phyloP scores from a whole-genome alignment of 148 eudicot species.

The Heliosperma pusillum region DNA sequence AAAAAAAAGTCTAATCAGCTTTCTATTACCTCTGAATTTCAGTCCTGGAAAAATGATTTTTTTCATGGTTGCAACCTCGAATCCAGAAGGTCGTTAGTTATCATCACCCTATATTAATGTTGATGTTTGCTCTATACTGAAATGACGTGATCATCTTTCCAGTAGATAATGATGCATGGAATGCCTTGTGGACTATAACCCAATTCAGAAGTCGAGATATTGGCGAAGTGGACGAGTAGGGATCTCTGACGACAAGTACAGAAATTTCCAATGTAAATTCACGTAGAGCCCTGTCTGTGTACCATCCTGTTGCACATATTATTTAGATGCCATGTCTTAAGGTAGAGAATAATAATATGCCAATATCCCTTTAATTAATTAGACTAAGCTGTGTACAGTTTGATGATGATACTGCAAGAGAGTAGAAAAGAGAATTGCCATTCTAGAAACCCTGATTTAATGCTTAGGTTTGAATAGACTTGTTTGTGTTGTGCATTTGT shows the following conservation, averaged over 20 bases:
- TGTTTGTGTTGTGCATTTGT: too few species aligned
- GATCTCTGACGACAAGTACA: slow-evolving; percentile 23
- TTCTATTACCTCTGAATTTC: too few species aligned
- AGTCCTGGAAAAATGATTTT: too few species aligned
- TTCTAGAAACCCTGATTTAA: neutral
- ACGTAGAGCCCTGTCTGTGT: slow-evolving; percentile 20
- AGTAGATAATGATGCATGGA: slow-evolving; percentile 27
- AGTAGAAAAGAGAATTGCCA: slow-evolving; percentile 4
- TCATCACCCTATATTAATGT: neutral
- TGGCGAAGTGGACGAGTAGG: slow-evolving; percentile 4
- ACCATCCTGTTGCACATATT: slow-evolving; percentile 23
- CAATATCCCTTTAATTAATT: slow-evolving; percentile 12
- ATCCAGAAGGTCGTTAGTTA: too few species aligned
- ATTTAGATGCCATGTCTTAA: too few species aligned
- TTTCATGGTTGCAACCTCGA: too few species aligned
- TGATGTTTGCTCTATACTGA: neutral
- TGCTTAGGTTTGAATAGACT: too few species aligned
- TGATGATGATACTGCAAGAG: slow-evolving; percentile 2
- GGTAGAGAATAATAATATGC: neutral
- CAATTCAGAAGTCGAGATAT: slow-evolving; percentile 31
- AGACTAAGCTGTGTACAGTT: slow-evolving; percentile 24
- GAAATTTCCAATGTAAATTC: slow-evolving; percentile 24
- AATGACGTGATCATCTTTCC: neutral
- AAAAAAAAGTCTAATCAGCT: too few species aligned
- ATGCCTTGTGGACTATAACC: slow-evolving; percentile 27